These are phyloP conservation scores for Cladosporium oxysporum DNA, from an alignment of 2,329 filamentous ascomycete genomes.

Conservation along the genomic window DNA sequence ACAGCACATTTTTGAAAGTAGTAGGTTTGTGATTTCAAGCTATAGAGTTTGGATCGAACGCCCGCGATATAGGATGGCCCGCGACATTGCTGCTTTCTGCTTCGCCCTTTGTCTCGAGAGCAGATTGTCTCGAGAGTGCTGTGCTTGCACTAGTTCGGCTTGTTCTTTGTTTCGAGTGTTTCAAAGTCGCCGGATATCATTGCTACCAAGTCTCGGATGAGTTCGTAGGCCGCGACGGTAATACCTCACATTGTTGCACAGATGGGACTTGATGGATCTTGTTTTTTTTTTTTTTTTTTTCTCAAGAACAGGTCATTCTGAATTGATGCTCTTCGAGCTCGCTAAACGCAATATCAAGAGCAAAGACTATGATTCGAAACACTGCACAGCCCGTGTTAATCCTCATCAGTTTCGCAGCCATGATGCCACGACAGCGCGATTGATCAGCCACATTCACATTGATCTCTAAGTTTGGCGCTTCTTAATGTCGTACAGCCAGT, in stretches of 20 bases:
- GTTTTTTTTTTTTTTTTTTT: no score
- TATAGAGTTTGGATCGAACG: background rate
- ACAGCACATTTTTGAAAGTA: conserved; percentile 42
- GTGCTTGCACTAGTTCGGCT: conserved; percentile 2
- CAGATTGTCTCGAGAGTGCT: conserved; percentile 16
- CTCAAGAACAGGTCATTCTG: background rate
- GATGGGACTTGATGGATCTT: background rate
- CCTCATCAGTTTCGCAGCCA: background rate
- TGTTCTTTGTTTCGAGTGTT: conserved; percentile 9
- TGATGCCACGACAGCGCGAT: background rate
- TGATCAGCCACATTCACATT: background rate
- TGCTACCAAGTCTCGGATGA: background rate
- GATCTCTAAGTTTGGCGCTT: background rate
- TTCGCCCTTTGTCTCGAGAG: conserved; percentile 1
- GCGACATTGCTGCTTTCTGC: background rate
- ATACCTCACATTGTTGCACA: background rate
- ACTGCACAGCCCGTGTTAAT: background rate
- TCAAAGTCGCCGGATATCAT: background rate
- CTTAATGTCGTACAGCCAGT: background rate
- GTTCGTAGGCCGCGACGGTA: no score
- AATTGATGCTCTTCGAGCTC: background rate
- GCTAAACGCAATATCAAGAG: background rate
- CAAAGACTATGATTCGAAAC: background rate
- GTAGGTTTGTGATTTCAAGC: background rate
- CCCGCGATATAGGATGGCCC: background rate